These are phyloP conservation scores for Inonotus hispidus DNA, from an alignment of 1,284 basidiomycete species.

Conservation along the genomic window DNA sequence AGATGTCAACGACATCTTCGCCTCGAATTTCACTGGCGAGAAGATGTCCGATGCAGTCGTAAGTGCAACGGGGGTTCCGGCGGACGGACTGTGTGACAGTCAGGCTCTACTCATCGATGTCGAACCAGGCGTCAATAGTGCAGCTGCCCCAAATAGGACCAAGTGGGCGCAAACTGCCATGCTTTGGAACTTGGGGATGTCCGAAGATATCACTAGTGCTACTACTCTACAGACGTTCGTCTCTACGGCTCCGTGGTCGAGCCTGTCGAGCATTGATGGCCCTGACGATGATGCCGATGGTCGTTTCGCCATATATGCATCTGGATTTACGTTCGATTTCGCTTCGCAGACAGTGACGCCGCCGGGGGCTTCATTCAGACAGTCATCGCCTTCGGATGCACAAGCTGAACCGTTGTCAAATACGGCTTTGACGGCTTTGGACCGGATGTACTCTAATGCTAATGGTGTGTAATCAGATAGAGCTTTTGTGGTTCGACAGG, in stretches of 20 bases:
- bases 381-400: constrained; percentile 39
- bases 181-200: constrained; percentile 52
- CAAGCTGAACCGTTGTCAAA: constrained; percentile 43
- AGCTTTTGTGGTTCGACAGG: constrained; percentile 1
- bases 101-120: constrained; percentile 55
- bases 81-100: constrained; percentile 39
- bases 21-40: constrained; percentile 39
- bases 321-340: constrained; percentile 56
- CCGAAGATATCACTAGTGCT: constrained; percentile 39
- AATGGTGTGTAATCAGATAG: constrained; percentile 34
- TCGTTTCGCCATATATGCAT: constrained; percentile 37
- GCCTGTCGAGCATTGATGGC: constrained; percentile 36
- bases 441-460: constrained; percentile 56
- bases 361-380: constrained; percentile 39
- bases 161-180: constrained; percentile 53
- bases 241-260: constrained; percentile 40
- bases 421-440: constrained; percentile 36
- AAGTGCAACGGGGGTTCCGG: constrained; percentile 39
- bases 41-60: constrained; percentile 45
- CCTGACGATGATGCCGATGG: constrained; percentile 29
- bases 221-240: constrained; percentile 42
- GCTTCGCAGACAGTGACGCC: constrained; percentile 45
- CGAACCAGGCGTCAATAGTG: constrained; percentile 38
- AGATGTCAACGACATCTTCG: constrained; percentile 44
- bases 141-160: constrained; percentile 42